Evolutionary conservation across 2,329 filamentous ascomycete species (phyloP).

Genomic region (Cucurbitaria berberidis): DNA sequence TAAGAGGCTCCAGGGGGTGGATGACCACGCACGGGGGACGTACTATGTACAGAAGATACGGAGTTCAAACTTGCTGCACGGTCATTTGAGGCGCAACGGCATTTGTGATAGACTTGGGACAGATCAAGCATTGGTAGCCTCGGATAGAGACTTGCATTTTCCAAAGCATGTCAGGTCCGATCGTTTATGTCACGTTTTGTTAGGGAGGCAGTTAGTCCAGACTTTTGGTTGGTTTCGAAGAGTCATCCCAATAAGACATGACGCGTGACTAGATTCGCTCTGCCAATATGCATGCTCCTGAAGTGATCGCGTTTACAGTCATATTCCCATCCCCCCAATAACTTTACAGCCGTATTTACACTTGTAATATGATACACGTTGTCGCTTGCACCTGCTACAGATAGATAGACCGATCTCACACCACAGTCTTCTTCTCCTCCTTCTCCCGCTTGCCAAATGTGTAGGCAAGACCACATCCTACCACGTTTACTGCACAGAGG

Average conservation of each 20-base stretch:
- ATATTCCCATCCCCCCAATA: neutral
- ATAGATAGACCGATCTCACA: too few species aligned
- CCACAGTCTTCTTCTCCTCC: conserved; percentile 34
- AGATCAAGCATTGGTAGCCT: neutral
- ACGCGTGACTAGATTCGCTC: neutral
- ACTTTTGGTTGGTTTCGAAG: too few species aligned
- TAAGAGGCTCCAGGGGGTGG: conserved; percentile 3
- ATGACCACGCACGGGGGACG: neutral
- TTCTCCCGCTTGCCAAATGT: conserved; percentile 55
- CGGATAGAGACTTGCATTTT: neutral
- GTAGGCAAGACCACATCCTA: conserved; percentile 60
- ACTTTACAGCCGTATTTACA: neutral
- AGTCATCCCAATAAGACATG: neutral
- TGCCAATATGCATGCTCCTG: neutral
- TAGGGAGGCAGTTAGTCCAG: too few species aligned
- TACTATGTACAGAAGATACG: neutral
- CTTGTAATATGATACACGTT: conserved; percentile 5
- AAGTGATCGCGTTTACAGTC: neutral
- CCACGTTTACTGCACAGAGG: conserved; percentile 58
- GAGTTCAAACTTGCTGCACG: neutral
- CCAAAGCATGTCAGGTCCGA: conserved; percentile 4
- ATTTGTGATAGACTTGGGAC: neutral
- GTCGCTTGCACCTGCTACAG: too few species aligned
- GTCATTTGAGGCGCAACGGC: neutral
- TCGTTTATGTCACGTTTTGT: neutral